Evolutionary conservation across 306 rosid genomes (phyloP).

Genomic region (Biancaea sappan): DNA sequence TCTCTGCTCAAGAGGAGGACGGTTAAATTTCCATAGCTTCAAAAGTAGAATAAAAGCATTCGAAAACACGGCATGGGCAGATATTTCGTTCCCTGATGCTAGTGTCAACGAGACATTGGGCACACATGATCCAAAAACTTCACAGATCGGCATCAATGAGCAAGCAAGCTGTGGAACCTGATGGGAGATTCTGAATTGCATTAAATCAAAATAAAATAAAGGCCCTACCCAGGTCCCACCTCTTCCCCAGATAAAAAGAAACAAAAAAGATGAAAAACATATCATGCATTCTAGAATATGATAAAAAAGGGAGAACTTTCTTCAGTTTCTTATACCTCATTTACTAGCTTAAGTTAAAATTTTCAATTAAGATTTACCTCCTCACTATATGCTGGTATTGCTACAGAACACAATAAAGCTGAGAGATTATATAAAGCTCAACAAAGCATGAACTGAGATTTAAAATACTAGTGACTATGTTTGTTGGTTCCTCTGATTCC

Average conservation of each 20-base stretch:
- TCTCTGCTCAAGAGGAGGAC: constrained; percentile 93
- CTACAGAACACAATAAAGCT: background rate
- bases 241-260: background rate
- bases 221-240: background rate
- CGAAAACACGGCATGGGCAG: constrained; percentile 92
- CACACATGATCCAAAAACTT: constrained; percentile 93
- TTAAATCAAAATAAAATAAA: constrained; percentile 15
- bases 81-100: constrained; percentile 80
- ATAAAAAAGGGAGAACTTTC: background rate
- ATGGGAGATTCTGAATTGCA: constrained; percentile 32
- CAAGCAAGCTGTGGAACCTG: constrained; percentile 98
- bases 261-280: background rate
- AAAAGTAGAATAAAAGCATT: constrained; percentile 93
- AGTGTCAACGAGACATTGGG: constrained; percentile 77
- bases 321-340: background rate
- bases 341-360: background rate
- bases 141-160: constrained; percentile 97
- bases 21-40: constrained; percentile 91
- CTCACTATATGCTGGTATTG: background rate
- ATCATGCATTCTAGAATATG: background rate
- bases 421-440: no score
- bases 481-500: background rate
- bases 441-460: no score
- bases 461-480: background rate
- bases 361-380: background rate